Conservation (phyloP, 1,284 basidiomycete genomes). For the Bondarzewia mesenterica region DNA sequence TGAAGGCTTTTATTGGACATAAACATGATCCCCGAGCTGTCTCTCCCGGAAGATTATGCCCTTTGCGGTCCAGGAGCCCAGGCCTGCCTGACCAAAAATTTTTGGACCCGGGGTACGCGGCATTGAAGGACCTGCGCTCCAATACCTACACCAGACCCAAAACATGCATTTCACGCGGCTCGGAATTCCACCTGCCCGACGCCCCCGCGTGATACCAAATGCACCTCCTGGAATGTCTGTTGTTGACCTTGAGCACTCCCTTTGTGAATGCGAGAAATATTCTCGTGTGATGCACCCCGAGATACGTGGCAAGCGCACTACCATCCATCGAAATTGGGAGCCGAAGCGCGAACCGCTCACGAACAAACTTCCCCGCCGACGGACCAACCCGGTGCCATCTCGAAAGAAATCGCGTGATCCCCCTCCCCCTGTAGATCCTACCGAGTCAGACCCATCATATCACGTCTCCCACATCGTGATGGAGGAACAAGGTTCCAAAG, state of each 20-base stretch:
- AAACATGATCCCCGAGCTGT: conserved; percentile 31
- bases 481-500: conserved; percentile 14
- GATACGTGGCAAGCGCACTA: conserved; percentile 18
- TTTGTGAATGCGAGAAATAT: conserved; percentile 39
- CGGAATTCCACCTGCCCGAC: conserved; percentile 19
- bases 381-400: conserved; percentile 12
- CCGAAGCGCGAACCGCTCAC: conserved; percentile 18
- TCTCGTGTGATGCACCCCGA: conserved; percentile 24
- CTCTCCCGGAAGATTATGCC: conserved; percentile 33
- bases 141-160: conserved; percentile 29
- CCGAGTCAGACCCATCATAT: conserved; percentile 17
- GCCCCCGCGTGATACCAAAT: conserved; percentile 20
- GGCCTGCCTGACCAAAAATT: conserved; percentile 32
- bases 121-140: conserved; percentile 27
- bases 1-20: conserved; percentile 32
- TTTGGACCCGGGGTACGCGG: conserved; percentile 26
- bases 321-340: conserved; percentile 9
- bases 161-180: conserved; percentile 28
- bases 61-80: conserved; percentile 31
- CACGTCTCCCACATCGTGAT: conserved; percentile 28
- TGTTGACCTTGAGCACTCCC: conserved; percentile 37
- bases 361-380: conserved; percentile 24
- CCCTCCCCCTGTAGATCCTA: conserved; percentile 14
- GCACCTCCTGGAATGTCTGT: conserved; percentile 20
- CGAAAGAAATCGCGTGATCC: conserved; percentile 7